Evolutionary conservation across 2,329 filamentous ascomycete genomes (phyloP).

Genomic region (Sclerotinia borealis): DNA sequence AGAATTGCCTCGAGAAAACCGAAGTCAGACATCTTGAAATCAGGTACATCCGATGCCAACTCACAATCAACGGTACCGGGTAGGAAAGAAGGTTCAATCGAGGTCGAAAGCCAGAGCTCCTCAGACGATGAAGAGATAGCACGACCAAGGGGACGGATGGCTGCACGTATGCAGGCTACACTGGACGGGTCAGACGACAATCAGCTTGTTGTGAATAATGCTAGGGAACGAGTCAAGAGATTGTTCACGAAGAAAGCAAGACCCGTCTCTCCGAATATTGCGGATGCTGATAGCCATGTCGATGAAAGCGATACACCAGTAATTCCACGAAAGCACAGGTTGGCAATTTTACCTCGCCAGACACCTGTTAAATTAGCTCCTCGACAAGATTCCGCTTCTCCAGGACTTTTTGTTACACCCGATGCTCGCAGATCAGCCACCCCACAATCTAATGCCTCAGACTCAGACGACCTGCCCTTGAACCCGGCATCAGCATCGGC

Average conservation of each 20-base stretch:
- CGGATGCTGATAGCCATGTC: conserved; percentile 34
- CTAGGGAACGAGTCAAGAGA: conserved; percentile 40
- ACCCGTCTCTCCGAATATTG: conserved; percentile 23
- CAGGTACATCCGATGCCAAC: not conserved
- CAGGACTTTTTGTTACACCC: conserved; percentile 39
- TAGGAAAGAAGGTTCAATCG: not conserved
- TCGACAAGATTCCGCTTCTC: conserved; percentile 23
- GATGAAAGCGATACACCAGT: conserved; percentile 24
- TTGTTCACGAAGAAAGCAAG: conserved; percentile 35
- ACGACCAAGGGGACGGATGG: conserved; percentile 57
- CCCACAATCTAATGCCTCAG: conserved; percentile 23
- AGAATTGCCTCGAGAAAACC: conserved; percentile 16
- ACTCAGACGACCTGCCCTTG: conserved; percentile 41
- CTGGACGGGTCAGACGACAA: conserved; percentile 18
- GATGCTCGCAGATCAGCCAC: conserved; percentile 25
- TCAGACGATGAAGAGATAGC: conserved; percentile 42
- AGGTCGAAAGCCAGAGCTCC: not conserved
- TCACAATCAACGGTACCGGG: not conserved
- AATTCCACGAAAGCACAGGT: conserved; percentile 26
- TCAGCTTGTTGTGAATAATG: conserved; percentile 21
- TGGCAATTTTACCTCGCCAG: conserved; percentile 18
- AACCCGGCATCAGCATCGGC: conserved; percentile 37
- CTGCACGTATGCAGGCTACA: conserved; percentile 53
- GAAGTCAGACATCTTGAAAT: conserved; percentile 16
- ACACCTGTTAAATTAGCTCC: conserved; percentile 22